Conservation (phyloP, 106 monocot species). For the Narthecium ossifragum region DNA sequence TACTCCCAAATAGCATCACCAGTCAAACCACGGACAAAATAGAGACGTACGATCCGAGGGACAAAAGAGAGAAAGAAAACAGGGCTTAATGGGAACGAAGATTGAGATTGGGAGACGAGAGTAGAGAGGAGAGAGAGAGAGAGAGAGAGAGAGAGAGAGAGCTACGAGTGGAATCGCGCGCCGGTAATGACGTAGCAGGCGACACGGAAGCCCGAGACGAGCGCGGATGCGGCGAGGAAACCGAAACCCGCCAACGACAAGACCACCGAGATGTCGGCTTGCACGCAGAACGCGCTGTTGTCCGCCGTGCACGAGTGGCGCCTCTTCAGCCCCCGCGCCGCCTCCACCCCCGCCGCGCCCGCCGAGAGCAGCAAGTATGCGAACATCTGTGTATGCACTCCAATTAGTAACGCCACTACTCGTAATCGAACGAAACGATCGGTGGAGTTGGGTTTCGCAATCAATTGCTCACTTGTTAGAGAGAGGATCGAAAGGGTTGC, state of each 20-base stretch:
- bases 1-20: too few relatives aligned
- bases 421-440: not conserved
- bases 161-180: conserved; percentile 44
- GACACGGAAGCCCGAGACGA: conserved; percentile 66
- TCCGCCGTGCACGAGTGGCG: conserved; percentile 17
- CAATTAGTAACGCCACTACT: not conserved
- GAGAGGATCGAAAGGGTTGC: too few relatives aligned
- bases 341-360: conserved; percentile 47
- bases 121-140: not conserved
- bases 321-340: conserved; percentile 21
- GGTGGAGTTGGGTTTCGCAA: not conserved
- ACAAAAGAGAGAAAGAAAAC: too few relatives aligned
- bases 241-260: conserved; percentile 65
- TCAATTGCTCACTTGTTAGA: too few relatives aligned
- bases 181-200: conserved; percentile 53
- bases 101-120: not conserved
- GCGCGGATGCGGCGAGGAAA: conserved; percentile 52
- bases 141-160: not conserved
- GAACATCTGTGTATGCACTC: conserved; percentile 34
- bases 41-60: too few relatives aligned
- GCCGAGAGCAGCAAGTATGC: conserved; percentile 68
- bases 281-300: conserved; percentile 55
- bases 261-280: conserved; percentile 61
- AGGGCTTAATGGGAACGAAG: too few relatives aligned
- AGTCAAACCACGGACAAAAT: too few relatives aligned